Evolutionary conservation across 2,329 filamentous ascomycete species (phyloP).

Genomic region (Diplodia intermedia): DNA sequence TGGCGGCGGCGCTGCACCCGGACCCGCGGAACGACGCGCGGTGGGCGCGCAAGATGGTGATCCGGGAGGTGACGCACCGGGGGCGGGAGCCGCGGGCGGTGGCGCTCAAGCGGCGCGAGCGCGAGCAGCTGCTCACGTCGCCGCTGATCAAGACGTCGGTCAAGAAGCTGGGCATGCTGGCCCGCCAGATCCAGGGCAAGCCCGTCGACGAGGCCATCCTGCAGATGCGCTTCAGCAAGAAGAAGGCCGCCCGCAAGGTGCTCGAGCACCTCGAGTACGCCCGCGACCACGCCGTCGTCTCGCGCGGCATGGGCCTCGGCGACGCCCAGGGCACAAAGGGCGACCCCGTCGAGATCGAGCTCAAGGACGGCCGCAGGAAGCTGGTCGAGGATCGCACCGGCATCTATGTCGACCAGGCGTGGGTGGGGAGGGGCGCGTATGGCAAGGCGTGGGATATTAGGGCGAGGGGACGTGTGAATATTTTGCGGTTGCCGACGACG

Average conservation of each 20-base stretch:
- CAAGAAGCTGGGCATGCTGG: slow-evolving; percentile 89
- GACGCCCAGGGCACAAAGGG: slow-evolving; percentile 39
- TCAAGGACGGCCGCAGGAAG: slow-evolving; percentile 77
- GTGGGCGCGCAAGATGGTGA: slow-evolving; percentile 85
- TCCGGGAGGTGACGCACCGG: slow-evolving; percentile 72
- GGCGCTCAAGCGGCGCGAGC: slow-evolving; percentile 70
- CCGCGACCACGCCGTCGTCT: slow-evolving; percentile 78
- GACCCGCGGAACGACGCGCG: slow-evolving; percentile 72
- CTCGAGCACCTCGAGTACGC: slow-evolving; percentile 80
- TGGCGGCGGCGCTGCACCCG: slow-evolving; percentile 74
- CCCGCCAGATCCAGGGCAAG: slow-evolving; percentile 90
- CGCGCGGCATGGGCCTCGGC: slow-evolving; percentile 81
- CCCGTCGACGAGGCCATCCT: slow-evolving; percentile 90
- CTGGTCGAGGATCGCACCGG: slow-evolving; percentile 75
- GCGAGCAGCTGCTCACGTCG: slow-evolving; percentile 66
- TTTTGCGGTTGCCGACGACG: slow-evolving; percentile 74
- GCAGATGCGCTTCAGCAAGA: slow-evolving; percentile 95
- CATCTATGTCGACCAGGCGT: slow-evolving; percentile 91
- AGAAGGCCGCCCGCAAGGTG: slow-evolving; percentile 86
- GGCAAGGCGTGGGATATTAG: slow-evolving; percentile 73
- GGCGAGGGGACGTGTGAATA: slow-evolving; percentile 74
- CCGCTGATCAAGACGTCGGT: slow-evolving; percentile 80
- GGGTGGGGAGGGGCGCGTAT: slow-evolving; percentile 76
- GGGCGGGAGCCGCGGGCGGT: slow-evolving; percentile 72
- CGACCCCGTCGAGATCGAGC: slow-evolving; percentile 66